Evolutionary conservation across 1,284 basidiomycete species (phyloP).

Genomic region (Ceratobasidium sp.): DNA sequence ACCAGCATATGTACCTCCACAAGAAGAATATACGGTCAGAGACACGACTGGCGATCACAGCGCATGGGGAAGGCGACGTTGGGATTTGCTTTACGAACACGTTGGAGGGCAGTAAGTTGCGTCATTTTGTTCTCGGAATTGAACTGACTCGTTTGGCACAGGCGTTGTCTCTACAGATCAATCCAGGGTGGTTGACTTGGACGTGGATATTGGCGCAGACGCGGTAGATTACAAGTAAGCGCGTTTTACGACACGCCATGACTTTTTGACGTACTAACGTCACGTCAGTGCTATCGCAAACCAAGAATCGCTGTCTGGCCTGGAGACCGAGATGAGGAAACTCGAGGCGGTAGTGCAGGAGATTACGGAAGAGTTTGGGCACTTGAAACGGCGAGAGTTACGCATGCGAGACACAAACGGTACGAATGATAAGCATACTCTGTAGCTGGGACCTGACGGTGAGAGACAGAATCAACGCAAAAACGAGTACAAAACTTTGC

Average conservation of each 20-base stretch:
- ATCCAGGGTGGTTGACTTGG: constrained; percentile 81
- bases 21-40: constrained; percentile 91
- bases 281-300: constrained; percentile 87
- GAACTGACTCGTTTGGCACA: background rate
- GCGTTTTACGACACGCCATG: background rate
- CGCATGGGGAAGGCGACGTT: constrained; percentile 92
- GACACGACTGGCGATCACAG: constrained; percentile 92
- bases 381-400: constrained; percentile 90
- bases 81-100: constrained; percentile 94
- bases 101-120: constrained; percentile 71
- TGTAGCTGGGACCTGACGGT: constrained; percentile 25
- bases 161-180: constrained; percentile 6
- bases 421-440: constrained; percentile 59
- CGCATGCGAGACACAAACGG: constrained; percentile 92
- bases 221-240: constrained; percentile 97
- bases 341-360: constrained; percentile 94
- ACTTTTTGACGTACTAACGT: background rate
- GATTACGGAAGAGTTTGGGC: constrained; percentile 93
- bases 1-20: constrained; percentile 90
- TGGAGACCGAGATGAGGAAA: constrained; percentile 99
- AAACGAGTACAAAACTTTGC: constrained; percentile 92
- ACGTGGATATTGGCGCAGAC: constrained; percentile 97
- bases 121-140: background rate
- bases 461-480: constrained; percentile 84
- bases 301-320: constrained; percentile 93